Conservation (phyloP, 2,329 filamentous ascomycete genomes). For the Aspergillus sergii region DNA sequence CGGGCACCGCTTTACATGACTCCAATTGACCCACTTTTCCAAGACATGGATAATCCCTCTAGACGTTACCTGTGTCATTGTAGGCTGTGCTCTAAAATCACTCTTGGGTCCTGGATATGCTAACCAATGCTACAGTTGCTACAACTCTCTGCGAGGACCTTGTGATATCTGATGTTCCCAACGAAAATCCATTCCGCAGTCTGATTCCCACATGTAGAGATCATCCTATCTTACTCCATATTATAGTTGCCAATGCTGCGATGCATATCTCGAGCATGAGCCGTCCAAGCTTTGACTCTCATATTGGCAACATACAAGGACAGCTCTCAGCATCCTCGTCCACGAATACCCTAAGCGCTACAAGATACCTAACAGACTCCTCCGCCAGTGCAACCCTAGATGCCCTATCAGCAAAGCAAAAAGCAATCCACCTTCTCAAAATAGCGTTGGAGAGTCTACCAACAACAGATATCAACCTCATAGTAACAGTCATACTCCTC, state of each 20-base stretch:
- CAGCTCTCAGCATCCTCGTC: accelerated
- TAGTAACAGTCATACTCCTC: background rate
- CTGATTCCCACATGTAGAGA: background rate
- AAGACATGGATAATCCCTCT: background rate
- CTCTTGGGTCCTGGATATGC: background rate
- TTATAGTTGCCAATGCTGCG: slow-evolving; percentile 1
- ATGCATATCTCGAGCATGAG: background rate
- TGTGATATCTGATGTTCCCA: background rate
- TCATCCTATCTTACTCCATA: background rate
- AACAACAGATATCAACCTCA: background rate
- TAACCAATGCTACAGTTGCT: background rate
- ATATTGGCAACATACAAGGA: background rate
- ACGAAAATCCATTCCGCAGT: background rate
- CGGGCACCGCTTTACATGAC: background rate
- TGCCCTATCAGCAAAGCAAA: background rate
- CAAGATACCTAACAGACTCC: background rate
- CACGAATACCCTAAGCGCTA: too few relatives aligned
- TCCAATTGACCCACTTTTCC: background rate
- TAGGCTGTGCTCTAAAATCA: background rate
- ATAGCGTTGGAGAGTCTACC: background rate
- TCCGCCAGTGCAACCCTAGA: background rate
- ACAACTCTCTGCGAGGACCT: background rate
- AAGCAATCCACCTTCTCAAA: background rate
- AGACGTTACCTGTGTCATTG: background rate
- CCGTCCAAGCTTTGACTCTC: background rate